phyloP scores from a whole-genome alignment of 2,329 filamentous ascomycete species.

The Cladosporium sp. region DNA sequence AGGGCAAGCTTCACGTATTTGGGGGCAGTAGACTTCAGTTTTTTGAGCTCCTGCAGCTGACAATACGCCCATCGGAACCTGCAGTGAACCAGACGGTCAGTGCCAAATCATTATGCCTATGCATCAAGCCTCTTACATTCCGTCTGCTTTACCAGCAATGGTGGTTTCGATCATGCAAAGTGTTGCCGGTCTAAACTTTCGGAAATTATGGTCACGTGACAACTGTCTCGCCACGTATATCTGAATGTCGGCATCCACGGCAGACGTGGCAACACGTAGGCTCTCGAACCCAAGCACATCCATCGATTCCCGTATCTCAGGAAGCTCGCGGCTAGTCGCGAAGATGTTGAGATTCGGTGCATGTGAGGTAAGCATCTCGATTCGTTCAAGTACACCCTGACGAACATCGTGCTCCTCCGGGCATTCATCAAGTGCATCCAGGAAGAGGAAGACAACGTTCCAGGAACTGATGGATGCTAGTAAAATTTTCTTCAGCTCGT shows the following conservation, averaged over 20 bases:
- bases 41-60: constrained; percentile 17
- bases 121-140: constrained; percentile 21
- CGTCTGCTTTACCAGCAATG: constrained; percentile 20
- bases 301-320: constrained; percentile 18
- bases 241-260: constrained; percentile 18
- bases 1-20: constrained; percentile 16
- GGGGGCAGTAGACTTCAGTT: constrained; percentile 14
- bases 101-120: no score
- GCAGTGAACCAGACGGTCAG: no score
- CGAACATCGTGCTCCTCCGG: constrained; percentile 16
- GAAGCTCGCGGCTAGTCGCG: constrained; percentile 21
- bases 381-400: constrained; percentile 14
- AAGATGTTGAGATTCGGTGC: constrained; percentile 17
- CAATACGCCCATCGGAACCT: constrained; percentile 20
- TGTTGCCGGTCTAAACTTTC: constrained; percentile 11
- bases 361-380: constrained; percentile 14
- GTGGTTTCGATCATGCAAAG: constrained; percentile 18
- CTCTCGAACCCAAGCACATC: constrained; percentile 4
- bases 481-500: constrained; percentile 21
- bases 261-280: constrained; percentile 9
- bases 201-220: constrained; percentile 10
- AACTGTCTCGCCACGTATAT: constrained; percentile 17
- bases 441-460: constrained; percentile 26
- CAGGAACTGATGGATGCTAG: constrained; percentile 12
- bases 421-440: constrained; percentile 36